phyloP scores from a whole-genome alignment of 2,329 filamentous ascomycete species.

The Botrytis tulipae region DNA sequence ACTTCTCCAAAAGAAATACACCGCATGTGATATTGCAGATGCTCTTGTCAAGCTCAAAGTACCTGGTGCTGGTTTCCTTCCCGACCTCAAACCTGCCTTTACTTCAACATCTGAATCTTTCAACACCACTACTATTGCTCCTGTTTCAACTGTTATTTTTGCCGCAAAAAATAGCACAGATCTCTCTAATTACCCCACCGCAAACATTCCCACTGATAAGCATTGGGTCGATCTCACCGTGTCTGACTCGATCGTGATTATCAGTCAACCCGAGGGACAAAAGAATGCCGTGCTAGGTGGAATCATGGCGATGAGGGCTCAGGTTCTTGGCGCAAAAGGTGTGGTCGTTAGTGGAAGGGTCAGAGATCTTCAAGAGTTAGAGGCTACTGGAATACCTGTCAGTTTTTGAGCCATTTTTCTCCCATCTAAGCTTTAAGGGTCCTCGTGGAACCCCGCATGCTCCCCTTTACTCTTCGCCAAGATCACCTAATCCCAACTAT shows the following conservation, averaged over 20 bases:
- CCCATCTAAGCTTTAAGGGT: not conserved
- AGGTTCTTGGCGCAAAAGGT: conserved; percentile 56
- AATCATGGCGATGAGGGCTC: conserved; percentile 71
- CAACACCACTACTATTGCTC: conserved; percentile 39
- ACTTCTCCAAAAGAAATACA: conserved; percentile 39
- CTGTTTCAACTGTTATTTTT: conserved; percentile 64
- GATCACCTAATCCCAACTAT: not conserved
- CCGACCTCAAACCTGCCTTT: conserved; percentile 49
- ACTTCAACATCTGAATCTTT: conserved; percentile 28
- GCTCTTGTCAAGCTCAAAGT: conserved; percentile 69
- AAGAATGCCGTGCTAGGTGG: conserved; percentile 72
- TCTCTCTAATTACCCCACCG: conserved; percentile 24
- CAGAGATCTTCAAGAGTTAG: conserved; percentile 62
- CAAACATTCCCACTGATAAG: conserved; percentile 55
- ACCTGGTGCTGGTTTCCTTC: conserved; percentile 63
- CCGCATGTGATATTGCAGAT: conserved; percentile 64
- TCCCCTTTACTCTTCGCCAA: not conserved
- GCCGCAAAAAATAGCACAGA: conserved; percentile 53
- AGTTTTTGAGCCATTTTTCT: conserved; percentile 35
- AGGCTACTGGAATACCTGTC: conserved; percentile 55
- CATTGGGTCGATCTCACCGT: conserved; percentile 69
- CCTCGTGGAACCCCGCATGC: not conserved
- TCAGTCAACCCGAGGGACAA: conserved; percentile 64
- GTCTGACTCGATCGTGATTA: conserved; percentile 60
- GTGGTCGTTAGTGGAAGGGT: conserved; percentile 68